phyloP scores from a whole-genome alignment of 768 basidiomycete genomes.

The Boletus rufocinnamomeus region DNA sequence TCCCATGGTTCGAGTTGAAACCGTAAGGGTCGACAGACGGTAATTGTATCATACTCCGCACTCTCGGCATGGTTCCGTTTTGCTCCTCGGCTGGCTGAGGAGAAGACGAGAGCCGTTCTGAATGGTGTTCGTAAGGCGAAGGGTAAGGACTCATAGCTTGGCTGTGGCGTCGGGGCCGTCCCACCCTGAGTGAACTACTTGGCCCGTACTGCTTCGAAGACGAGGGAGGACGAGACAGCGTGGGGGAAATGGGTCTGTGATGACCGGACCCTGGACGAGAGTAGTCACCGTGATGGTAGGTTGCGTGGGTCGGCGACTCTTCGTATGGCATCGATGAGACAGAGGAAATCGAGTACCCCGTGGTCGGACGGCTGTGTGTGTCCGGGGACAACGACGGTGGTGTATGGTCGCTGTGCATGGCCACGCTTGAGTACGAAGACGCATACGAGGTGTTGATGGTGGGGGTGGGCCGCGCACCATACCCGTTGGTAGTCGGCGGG shows the following conservation, averaged over 20 bases:
- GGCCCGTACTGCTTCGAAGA: conserved; percentile 58
- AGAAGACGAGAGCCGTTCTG: conserved; percentile 69
- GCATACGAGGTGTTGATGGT: conserved; percentile 72
- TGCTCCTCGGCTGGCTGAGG: conserved; percentile 63
- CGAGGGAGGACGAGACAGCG: conserved; percentile 67
- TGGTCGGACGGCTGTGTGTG: conserved; percentile 68
- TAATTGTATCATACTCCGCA: conserved; percentile 82
- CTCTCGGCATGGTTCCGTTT: conserved; percentile 58
- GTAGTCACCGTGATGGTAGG: conserved; percentile 54
- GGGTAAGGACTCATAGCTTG: conserved; percentile 90
- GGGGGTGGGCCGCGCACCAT: conserved; percentile 56
- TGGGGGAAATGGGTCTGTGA: conserved; percentile 63
- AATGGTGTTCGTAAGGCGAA: conserved; percentile 72
- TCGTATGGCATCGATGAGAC: conserved; percentile 77
- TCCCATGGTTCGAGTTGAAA: conserved; percentile 58
- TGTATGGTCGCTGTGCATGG: conserved; percentile 66
- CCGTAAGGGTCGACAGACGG: conserved; percentile 69
- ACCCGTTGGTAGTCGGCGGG: conserved; percentile 50
- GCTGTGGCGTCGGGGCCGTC: conserved; percentile 75
- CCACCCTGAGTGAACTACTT: conserved; percentile 61
- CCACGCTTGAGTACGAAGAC: conserved; percentile 67
- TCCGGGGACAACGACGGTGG: conserved; percentile 78
- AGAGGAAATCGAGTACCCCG: conserved; percentile 83
- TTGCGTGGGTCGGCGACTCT: conserved; percentile 43
- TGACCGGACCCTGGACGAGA: conserved; percentile 76